Evolutionary conservation across 2,329 filamentous ascomycete genomes (phyloP), one percentile per base, ranked within the genome.

Genomic region (Microcyclospora pomicola): DNA sequence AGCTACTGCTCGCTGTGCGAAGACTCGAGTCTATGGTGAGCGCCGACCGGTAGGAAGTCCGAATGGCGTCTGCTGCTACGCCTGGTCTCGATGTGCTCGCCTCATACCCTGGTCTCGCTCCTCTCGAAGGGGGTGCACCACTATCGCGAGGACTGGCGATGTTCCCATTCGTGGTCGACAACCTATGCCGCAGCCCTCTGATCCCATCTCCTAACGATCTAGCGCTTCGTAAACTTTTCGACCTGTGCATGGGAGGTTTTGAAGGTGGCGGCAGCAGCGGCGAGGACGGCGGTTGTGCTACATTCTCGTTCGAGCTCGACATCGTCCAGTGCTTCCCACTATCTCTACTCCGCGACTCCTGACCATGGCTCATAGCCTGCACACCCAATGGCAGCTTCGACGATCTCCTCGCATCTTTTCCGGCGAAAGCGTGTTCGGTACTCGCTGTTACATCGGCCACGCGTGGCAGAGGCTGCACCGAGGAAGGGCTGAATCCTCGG

Each of bases 1-100:
- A 69, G 53, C 86, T 94, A 58, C 83, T 92, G 37, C 72, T 72
- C 6, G 65, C 53, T 32, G 72, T 71, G 36, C 72, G 60, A 31
- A 68, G 60, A 51, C 73, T 77, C 12, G 74, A 78, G 38, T 67
- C 57, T 42, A 60, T 73, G 3, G 75, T 80, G 54, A 74, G 60
- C 16, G 66, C 70, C 3, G 75, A 80, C 38, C 73, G 68, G 45
- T 73, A 68, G 44, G 75, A 79, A 11, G 71, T 67, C 15, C 75
- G 66, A 15, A 69, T 56, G 42, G 69, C 59, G 24, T 49, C 45
- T 6, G 28, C 12, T 2, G 38, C 36, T 27, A 37, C 27, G 31
- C 42, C 49, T 34, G 54, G 35, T 59, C 58, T 6, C 54, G 56
- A 35, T 53, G 53, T 13, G 54, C 54, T 11, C 50, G 55, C n/a